Conservation (phyloP, 2,329 filamentous ascomycete species). For the Fusarium torreyae region DNA sequence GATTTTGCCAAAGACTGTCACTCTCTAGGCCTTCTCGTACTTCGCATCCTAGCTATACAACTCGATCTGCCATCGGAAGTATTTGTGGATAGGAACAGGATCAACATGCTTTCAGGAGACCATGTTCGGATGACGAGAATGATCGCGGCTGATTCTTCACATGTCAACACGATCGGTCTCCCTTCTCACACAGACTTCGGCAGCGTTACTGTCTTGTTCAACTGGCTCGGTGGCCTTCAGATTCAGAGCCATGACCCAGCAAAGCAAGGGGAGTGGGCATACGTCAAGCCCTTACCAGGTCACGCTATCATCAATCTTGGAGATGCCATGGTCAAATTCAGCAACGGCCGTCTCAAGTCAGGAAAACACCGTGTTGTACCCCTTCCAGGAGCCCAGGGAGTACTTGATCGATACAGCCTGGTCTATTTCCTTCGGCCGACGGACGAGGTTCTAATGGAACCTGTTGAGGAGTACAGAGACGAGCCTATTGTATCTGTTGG, state of each 20-base stretch:
- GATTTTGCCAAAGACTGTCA: background rate
- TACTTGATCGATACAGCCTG: background rate
- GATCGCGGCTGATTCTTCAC: background rate
- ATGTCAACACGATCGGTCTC: background rate
- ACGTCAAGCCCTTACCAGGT: background rate
- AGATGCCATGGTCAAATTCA: conserved; percentile 6
- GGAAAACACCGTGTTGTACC: background rate
- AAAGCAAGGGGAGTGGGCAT: background rate
- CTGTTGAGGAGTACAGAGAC: background rate
- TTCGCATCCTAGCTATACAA: background rate
- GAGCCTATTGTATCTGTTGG: background rate
- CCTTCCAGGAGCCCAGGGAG: fast-evolving
- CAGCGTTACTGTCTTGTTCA: background rate
- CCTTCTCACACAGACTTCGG: background rate
- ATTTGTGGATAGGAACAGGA: background rate
- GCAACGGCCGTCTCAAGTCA: background rate
- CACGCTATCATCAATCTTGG: conserved; percentile 1
- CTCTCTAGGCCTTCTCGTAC: background rate
- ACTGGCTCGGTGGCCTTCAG: background rate
- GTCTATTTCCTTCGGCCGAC: background rate
- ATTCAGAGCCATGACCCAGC: background rate
- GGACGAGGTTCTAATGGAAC: background rate
- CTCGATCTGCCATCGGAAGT: background rate
- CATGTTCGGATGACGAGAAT: conserved; percentile 6
- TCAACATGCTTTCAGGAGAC: background rate